Evolutionary conservation across 106 monocot genomes (phyloP), one percentile per base, ranked within the genome.

Genomic region (Platanthera zijinensis): DNA sequence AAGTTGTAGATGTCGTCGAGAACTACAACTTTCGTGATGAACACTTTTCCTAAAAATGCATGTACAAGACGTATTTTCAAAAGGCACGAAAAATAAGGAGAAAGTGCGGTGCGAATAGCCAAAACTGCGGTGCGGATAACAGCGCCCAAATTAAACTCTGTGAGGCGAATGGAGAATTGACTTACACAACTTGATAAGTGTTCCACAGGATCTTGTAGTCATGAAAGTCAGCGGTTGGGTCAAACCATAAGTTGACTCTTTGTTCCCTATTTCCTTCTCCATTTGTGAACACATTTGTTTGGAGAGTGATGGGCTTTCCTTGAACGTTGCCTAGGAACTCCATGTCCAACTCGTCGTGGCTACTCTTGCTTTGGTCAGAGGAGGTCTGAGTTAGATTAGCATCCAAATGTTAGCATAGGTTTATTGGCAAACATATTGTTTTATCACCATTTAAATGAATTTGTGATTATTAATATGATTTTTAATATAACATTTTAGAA

Each of bases 181-280:
- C 87, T 82, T 79, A 91, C 91, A 84, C 86, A 7, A 81, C 54
- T n/a, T 88, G 91, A 57, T 75, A 78, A 28, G 82, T 78, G 82
- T 88, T 89, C 89, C 89, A 88, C 11, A 88, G 67, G 18, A 85
- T 72, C 68, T 64, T 82, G 74, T 86, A 83, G 30, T 74, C 57
- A 18, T 86, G 82, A 77, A 86, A 77, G 10, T 76, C 79, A 4
- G 82, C 79, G 13, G 82, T 32, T 13, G 85, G 82, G 52, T 85
- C 82, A 39, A 82, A 85, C 85, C 85, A 79, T 21, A 85, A 74
- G 10, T 32, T 4, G 45, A 83, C 62, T 56, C 79, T 72, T 63
- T 86, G 76, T 76, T 80, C 83, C 51, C 86, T 72, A 49, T 79
- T 56, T 13, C 86, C 83, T 4, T 73, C 49, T 28, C 83, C 86